These are phyloP conservation scores for Didymella pinodella DNA, from an alignment of 2,329 filamentous ascomycete genomes.

Conservation along the genomic window DNA sequence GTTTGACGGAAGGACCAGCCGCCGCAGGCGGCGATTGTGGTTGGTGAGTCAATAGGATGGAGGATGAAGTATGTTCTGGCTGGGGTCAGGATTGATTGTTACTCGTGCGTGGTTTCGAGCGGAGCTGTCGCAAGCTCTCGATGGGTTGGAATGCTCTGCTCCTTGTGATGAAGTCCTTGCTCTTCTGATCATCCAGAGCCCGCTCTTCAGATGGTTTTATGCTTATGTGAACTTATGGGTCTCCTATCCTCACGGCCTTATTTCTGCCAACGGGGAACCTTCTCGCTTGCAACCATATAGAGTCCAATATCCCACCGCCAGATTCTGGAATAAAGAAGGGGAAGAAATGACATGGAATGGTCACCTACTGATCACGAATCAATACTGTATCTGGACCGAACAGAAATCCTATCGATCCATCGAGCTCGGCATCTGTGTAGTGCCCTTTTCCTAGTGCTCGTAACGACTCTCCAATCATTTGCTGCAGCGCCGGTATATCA, in stretches of 20 bases:
- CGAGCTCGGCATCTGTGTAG: conserved; percentile 46
- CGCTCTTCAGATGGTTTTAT: no score
- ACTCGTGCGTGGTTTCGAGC: no score
- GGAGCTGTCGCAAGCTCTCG: no score
- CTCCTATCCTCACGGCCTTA: not conserved
- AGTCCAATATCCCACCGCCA: no score
- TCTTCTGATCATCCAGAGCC: no score
- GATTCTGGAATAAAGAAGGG: no score
- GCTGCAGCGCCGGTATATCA: conserved; percentile 43
- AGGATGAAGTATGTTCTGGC: conserved; percentile 47
- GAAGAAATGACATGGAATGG: no score
- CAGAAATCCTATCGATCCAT: conserved; percentile 48
- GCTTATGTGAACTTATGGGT: no score
- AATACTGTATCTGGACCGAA: conserved; percentile 49
- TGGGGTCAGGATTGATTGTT: not conserved
- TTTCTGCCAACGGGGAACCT: not conserved
- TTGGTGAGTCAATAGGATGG: conserved; percentile 30
- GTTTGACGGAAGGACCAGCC: conserved; percentile 49
- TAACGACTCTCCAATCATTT: conserved; percentile 42
- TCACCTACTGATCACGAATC: conserved; percentile 38
- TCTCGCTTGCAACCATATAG: no score
- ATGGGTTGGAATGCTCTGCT: no score
- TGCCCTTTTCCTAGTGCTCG: conserved; percentile 37
- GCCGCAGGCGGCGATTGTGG: conserved; percentile 44
- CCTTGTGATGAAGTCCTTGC: no score